Evolutionary conservation across 345 rosid genomes (phyloP), one percentile per base, ranked within the genome.

Genomic region (Psidium friedrichsthalianum): DNA sequence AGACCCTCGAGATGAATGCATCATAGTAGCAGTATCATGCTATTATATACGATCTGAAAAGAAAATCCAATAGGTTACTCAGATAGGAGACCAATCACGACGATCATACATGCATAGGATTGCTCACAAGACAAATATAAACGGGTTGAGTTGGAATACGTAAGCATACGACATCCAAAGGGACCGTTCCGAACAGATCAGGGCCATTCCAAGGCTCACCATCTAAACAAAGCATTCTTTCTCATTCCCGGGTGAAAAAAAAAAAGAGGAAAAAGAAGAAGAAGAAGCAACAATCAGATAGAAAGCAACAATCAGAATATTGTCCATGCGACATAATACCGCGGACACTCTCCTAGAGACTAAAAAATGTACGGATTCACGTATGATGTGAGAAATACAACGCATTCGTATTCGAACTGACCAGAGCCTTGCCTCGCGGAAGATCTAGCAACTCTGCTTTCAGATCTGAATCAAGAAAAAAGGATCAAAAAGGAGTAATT

Each of bases 391-490:
- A 42, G 16, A 80, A 82, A 51, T 20, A 16, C 0, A 82, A 51
- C 47, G 25, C 78, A 69, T 36, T 69, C 78, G 47, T 11, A 20
- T 36, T 36, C 54, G 85, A 87, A 84, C 96, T 95, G 88, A 95
- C 96, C 92, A 94, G 90, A 85, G 93, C 95, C 98, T 95, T 86
- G 93, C 93, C 91, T 87, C 74, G 82, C 87, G 88, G 88, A 84
- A 84, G 85, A 89, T 83, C 83, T 84, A 32, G 84, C 84, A 81
- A 84, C 93, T 89, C 91, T 84, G 86, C 88, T 85, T 84, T 87
- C 84, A 89, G 93, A 95, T 95, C 96, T 95, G 93, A 55, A 74
- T 85, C 80, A 29, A 88, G 85, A 69, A 78, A 78, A 84, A 13
- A 13, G 13, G 24, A 82, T 25, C 11, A 69, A 27, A 29, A 36